A percentile compares a stretch with the other conserved stretches of the same genome.
Conservation (phyloP, 2,329 filamentous ascomycete species). For the Fusarium mundagurra region DNA sequence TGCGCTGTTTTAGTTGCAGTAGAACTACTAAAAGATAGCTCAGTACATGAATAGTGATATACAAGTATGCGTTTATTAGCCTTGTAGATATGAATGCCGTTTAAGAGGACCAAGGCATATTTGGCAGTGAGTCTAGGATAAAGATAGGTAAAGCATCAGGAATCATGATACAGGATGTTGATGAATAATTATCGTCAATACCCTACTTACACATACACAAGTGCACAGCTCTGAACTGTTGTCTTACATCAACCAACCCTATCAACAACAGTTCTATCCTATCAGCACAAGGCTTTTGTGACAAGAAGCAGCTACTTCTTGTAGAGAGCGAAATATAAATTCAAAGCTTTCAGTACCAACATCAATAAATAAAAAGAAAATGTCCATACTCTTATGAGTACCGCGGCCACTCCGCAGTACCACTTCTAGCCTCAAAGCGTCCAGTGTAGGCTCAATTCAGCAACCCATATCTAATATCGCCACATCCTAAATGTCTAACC, state of each 20-base stretch:
- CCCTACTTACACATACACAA: no score
- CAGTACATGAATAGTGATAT: neutral
- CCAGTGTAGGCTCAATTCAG: neutral
- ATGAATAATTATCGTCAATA: no score
- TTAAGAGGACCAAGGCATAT: no score
- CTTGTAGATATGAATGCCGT: no score
- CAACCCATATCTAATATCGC: neutral
- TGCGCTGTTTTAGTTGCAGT: neutral
- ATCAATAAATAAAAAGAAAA: neutral
- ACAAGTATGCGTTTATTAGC: no score
- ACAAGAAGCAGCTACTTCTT: neutral
- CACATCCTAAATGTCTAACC: neutral
- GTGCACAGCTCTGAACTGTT: neutral
- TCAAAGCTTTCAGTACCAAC: neutral
- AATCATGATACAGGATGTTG: no score
- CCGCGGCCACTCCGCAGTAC: neutral
- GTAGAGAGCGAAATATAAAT: neutral
- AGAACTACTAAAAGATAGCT: neutral
- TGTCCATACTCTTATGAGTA: neutral
- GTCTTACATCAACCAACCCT: neutral
- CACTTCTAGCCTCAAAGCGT: neutral
- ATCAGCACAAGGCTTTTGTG: neutral
- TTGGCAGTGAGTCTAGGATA: no score
- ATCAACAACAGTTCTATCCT: neutral
- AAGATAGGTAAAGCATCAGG: no score